Conservation (phyloP, 1,284 basidiomycete species). For the Cutaneotrichosporon mucoides region DNA sequence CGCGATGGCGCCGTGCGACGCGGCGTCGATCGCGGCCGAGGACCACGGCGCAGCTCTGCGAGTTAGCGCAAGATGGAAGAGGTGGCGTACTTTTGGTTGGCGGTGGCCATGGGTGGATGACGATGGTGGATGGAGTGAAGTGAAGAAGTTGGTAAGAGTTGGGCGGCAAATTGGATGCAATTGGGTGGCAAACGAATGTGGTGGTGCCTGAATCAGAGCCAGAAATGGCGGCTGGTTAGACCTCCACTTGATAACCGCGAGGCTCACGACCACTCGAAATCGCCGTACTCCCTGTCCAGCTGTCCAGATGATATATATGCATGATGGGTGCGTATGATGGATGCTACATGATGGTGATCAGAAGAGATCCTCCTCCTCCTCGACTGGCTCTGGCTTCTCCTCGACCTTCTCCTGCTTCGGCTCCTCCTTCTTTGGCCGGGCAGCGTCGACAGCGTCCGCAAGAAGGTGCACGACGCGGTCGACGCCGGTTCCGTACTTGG, state of each 20-base stretch:
- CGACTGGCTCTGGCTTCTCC: slow-evolving; percentile 1
- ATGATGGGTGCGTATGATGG: background rate
- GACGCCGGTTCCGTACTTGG: slow-evolving; percentile 74
- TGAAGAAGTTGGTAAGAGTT: background rate
- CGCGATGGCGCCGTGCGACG: slow-evolving; percentile 44
- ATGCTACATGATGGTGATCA: too few species aligned
- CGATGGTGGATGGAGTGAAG: slow-evolving; percentile 4
- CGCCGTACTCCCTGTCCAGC: too few species aligned
- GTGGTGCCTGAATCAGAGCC: background rate
- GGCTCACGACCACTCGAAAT: too few species aligned
- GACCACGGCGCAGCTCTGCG: slow-evolving; percentile 28
- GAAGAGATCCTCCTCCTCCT: slow-evolving; percentile 7
- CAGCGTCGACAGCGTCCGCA: slow-evolving; percentile 62
- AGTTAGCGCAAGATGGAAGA: background rate
- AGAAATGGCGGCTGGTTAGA: too few species aligned
- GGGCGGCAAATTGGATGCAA: background rate
- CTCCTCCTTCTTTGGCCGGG: slow-evolving; percentile 29
- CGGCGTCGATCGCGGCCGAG: slow-evolving; percentile 38
- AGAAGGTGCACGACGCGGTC: slow-evolving; percentile 62
- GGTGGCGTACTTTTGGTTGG: slow-evolving; percentile 1
- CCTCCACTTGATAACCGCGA: too few species aligned
- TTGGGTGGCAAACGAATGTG: background rate
- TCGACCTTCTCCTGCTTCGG: background rate
- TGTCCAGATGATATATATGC: background rate
- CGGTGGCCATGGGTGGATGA: slow-evolving; percentile 4